Conservation (phyloP, 805 yeast genomes). For the Candida tammaniensis region DNA sequence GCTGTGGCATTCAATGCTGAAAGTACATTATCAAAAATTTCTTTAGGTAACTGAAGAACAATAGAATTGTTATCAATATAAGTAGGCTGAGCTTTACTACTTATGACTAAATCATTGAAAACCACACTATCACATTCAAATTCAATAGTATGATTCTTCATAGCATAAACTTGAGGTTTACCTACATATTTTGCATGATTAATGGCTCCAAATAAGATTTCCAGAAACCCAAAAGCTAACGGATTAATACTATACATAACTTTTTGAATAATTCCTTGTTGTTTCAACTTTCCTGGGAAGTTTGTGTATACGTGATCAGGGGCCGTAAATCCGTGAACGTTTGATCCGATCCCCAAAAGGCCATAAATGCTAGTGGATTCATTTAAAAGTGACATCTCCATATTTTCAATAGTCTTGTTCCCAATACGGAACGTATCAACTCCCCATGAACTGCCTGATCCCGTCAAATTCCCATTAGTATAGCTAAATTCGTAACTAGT, state of each 20-base stretch:
- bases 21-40: slow-evolving; percentile 1
- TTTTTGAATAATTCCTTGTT: slow-evolving; percentile 31
- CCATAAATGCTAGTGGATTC: slow-evolving; percentile 62
- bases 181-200: slow-evolving; percentile 27
- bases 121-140: slow-evolving; percentile 4
- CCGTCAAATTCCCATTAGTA: slow-evolving; percentile 1
- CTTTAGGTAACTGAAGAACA: slow-evolving; percentile 1
- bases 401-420: slow-evolving; percentile 42
- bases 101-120: neutral
- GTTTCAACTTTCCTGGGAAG: slow-evolving; percentile 32
- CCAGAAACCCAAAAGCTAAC: slow-evolving; percentile 23
- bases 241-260: slow-evolving; percentile 28
- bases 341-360: slow-evolving; percentile 71
- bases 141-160: slow-evolving; percentile 7
- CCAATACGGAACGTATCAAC: slow-evolving; percentile 57
- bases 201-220: slow-evolving; percentile 33
- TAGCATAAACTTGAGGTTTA: slow-evolving; percentile 20
- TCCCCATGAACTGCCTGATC: slow-evolving; percentile 50
- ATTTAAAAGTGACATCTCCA: slow-evolving; percentile 75
- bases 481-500: slow-evolving; percentile 2
- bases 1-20: slow-evolving; percentile 1
- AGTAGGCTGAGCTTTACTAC: neutral
- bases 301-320: slow-evolving; percentile 30
- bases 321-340: slow-evolving; percentile 62
- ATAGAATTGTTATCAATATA: slow-evolving; percentile 7